Percentiles rank a stretch among this genome's conserved stretches.
Evolutionary conservation across 352 stramenopile species (phyloP).

Genomic region (Globisporangium apiculatum): DNA sequence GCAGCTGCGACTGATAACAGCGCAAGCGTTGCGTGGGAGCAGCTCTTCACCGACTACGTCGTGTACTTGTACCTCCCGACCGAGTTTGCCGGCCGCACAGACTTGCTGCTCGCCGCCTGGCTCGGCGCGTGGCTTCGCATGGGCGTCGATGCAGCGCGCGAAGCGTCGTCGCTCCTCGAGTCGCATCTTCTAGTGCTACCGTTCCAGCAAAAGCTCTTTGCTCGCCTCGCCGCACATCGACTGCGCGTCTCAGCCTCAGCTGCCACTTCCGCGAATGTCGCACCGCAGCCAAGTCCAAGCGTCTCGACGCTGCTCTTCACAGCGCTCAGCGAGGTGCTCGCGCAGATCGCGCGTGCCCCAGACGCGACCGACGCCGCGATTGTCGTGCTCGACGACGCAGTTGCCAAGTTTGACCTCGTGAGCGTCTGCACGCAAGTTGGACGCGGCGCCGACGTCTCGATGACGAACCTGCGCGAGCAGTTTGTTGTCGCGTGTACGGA

Average conservation of each 20-base stretch:
- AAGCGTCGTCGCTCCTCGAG: slow-evolving; percentile 13
- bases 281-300: not conserved
- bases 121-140: slow-evolving; percentile 38
- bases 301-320: slow-evolving; percentile 27
- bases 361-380: slow-evolving; percentile 19
- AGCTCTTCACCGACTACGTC: slow-evolving; percentile 30
- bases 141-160: slow-evolving; percentile 19
- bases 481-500: slow-evolving; percentile 13
- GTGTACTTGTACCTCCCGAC: slow-evolving; percentile 51
- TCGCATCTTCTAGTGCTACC: slow-evolving; percentile 17
- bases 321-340: slow-evolving; percentile 16
- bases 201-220: slow-evolving; percentile 47
- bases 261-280: not conserved
- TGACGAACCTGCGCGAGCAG: slow-evolving; percentile 15
- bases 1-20: not conserved
- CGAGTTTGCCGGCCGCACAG: slow-evolving; percentile 31
- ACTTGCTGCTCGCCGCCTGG: slow-evolving; percentile 29
- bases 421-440: slow-evolving; percentile 19
- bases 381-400: slow-evolving; percentile 24
- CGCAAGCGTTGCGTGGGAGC: slow-evolving; percentile 30
- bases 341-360: slow-evolving; percentile 1
- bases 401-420: slow-evolving; percentile 32
- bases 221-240: slow-evolving; percentile 18
- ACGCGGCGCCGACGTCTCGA: slow-evolving; percentile 3
- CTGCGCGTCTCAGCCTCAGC: not conserved